phyloP scores from a whole-genome alignment of 2,329 filamentous ascomycete species.

The Penicillium oxalicum region DNA sequence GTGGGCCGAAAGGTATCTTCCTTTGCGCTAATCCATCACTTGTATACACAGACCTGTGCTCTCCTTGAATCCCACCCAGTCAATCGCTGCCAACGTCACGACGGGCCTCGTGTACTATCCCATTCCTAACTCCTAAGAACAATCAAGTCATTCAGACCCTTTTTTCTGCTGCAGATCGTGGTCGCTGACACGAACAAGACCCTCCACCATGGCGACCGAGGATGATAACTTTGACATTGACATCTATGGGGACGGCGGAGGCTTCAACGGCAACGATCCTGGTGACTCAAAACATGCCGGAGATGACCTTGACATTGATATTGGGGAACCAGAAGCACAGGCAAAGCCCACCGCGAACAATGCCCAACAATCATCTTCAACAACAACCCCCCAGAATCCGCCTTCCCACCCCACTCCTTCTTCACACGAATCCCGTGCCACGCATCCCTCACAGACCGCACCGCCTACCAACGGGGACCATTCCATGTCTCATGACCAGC shows the following conservation, averaged over 20 bases:
- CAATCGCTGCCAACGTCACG: constrained; percentile 16
- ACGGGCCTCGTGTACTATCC: constrained; percentile 35
- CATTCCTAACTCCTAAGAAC: constrained; percentile 14
- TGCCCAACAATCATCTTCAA: neutral
- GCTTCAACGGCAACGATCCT: constrained; percentile 42
- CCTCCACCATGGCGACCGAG: constrained; percentile 46
- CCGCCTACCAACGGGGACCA: constrained; percentile 9
- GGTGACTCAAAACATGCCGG: constrained; percentile 42
- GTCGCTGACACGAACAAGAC: constrained; percentile 20
- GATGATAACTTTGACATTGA: constrained; percentile 68
- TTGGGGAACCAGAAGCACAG: constrained; percentile 22
- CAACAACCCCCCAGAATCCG: constrained; percentile 6
- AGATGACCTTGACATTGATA: constrained; percentile 35
- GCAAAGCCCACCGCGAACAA: neutral
- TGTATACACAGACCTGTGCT: constrained; percentile 41
- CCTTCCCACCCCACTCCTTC: neutral
- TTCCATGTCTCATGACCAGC: constrained; percentile 16
- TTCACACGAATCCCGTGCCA: neutral
- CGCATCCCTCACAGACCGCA: neutral
- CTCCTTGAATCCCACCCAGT: constrained; percentile 30
- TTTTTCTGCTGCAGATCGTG: constrained; percentile 25
- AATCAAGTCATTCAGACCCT: constrained; percentile 29
- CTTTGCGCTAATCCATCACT: constrained; percentile 35
- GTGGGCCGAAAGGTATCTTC: constrained; percentile 6
- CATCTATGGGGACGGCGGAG: constrained; percentile 58